phyloP scores from a whole-genome alignment of 345 rosid genomes.

The Ceriops tagal region DNA sequence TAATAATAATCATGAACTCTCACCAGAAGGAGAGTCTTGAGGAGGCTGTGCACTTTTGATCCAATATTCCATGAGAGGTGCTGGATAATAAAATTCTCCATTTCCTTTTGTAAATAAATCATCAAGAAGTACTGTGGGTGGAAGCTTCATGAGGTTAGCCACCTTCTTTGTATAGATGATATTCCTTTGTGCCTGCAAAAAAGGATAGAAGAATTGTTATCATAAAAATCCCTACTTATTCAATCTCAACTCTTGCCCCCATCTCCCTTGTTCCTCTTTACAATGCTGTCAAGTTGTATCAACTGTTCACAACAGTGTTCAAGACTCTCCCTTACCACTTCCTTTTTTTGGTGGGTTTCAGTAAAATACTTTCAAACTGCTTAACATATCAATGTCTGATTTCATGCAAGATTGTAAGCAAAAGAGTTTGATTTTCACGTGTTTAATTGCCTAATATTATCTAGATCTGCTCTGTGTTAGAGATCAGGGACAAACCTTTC shows the following conservation, averaged over 20 bases:
- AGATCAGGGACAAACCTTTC: conserved; percentile 42
- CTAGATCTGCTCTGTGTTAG: not conserved
- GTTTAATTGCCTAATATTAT: not conserved
- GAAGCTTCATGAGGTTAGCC: conserved; percentile 59
- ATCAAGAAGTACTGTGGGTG: conserved; percentile 53
- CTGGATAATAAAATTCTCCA: conserved; percentile 52
- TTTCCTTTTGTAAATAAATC: conserved; percentile 29
- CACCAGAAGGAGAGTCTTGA: conserved; percentile 59
- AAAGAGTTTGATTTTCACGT: not conserved
- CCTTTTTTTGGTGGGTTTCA: too few relatives aligned
- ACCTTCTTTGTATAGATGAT: conserved; percentile 40
- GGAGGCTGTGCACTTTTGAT: conserved; percentile 46
- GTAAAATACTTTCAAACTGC: too few relatives aligned
- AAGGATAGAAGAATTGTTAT: not conserved
- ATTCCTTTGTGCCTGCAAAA: conserved; percentile 38
- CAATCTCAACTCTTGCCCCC: not conserved
- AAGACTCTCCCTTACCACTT: too few relatives aligned
- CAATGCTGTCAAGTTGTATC: not conserved
- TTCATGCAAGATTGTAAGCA: too few relatives aligned
- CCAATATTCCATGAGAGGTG: conserved; percentile 63
- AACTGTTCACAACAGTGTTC: too few relatives aligned
- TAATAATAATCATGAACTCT: conserved; percentile 19
- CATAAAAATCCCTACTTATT: too few relatives aligned
- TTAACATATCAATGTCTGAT: too few relatives aligned
- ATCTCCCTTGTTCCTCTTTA: not conserved